phyloP scores from a whole-genome alignment of 2,329 filamentous ascomycete species.

The Aspergillus pseudotamarii region DNA sequence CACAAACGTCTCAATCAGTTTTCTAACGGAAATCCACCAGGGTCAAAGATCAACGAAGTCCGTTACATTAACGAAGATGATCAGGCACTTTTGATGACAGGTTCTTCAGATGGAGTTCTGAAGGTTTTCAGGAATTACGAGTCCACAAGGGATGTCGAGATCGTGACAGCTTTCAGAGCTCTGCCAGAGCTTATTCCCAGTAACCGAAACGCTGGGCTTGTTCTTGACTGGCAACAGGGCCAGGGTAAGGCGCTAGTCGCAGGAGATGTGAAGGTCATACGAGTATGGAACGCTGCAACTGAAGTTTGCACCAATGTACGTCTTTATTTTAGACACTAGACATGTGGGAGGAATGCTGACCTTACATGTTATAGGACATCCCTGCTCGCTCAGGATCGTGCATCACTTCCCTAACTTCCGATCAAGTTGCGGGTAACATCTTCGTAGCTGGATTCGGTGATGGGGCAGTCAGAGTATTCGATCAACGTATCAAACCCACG shows the following conservation, averaged over 20 bases:
- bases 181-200: constrained; percentile 91
- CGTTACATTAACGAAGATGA: constrained; percentile 99
- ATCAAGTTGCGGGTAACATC: constrained; percentile 95
- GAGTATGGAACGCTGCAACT: constrained; percentile 92
- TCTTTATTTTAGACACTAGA: constrained; percentile 9
- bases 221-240: constrained; percentile 99
- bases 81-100: constrained; percentile 89
- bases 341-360: constrained; percentile 1
- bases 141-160: constrained; percentile 71
- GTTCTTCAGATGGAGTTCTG: constrained; percentile 91
- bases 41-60: constrained; percentile 90
- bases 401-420: constrained; percentile 92
- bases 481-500: constrained; percentile 79
- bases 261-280: constrained; percentile 91
- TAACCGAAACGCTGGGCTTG: constrained; percentile 91
- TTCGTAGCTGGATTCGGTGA: constrained; percentile 97
- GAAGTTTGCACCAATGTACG: constrained; percentile 80
- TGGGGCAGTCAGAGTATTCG: constrained; percentile 90
- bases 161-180: constrained; percentile 89
- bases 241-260: constrained; percentile 92
- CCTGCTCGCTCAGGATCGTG: constrained; percentile 92
- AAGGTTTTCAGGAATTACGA: constrained; percentile 94
- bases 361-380: constrained; percentile 64
- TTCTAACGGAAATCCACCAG: constrained; percentile 89
- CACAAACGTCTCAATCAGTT: constrained; percentile 77